Evolutionary conservation across 257 asterid species (phyloP).

Genomic region (Capsicum pubescens): DNA sequence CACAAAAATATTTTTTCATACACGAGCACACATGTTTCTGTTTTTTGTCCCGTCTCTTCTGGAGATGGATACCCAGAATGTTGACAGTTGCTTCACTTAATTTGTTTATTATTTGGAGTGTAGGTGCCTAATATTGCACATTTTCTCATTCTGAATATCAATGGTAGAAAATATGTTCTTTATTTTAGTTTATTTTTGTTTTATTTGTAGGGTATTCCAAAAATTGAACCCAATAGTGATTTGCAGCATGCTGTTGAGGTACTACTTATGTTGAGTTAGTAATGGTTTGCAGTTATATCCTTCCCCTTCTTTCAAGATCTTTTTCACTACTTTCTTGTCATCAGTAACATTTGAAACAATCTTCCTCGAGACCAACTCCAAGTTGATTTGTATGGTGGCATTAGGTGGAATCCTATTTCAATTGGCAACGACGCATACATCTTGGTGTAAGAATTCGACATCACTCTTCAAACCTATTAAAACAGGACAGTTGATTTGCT

Average conservation of each 20-base stretch:
- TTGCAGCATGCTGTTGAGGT: conserved; percentile 96
- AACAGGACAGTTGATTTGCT: no score
- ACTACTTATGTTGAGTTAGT: conserved; percentile 35
- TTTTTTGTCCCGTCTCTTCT: background rate
- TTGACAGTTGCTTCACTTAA: conserved; percentile 8
- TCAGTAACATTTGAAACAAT: conserved; percentile 62
- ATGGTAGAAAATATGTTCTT: background rate
- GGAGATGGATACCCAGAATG: background rate
- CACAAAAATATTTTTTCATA: background rate
- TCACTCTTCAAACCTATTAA: no score
- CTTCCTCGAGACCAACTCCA: conserved; percentile 70
- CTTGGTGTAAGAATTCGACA: no score
- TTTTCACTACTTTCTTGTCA: conserved; percentile 73
- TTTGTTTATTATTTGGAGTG: conserved; percentile 16
- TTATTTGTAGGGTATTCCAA: conserved; percentile 79
- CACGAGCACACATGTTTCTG: background rate
- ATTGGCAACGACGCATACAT: no score
- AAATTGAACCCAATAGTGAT: conserved; percentile 89
- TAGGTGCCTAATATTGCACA: background rate
- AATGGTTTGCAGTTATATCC: conserved; percentile 38
- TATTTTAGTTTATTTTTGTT: background rate
- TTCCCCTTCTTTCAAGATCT: conserved; percentile 67
- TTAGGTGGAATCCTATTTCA: conserved; percentile 50
- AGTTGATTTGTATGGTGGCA: conserved; percentile 47
- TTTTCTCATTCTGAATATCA: background rate